These are phyloP conservation scores for Xylona heveae DNA, from an alignment of 495 filamentous ascomycete species.

Conservation along the genomic window DNA sequence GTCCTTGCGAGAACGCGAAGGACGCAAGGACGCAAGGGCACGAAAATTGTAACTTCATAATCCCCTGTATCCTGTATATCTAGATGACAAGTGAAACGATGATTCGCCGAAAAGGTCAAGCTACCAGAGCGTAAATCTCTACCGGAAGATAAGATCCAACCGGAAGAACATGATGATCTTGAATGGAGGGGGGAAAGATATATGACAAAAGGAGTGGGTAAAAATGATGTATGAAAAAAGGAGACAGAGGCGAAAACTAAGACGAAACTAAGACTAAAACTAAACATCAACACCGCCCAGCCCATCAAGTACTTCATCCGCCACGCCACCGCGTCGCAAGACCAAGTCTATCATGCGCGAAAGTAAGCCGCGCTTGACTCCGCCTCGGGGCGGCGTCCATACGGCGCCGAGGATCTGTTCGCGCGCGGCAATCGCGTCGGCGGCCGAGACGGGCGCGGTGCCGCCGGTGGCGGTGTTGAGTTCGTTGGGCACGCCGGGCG, in stretches of 20 bases:
- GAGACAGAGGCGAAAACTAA: too few species aligned
- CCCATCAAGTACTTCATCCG: constrained; percentile 4
- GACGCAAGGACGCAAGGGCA: too few species aligned
- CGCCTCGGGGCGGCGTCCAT: constrained; percentile 5
- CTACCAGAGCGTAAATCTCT: too few species aligned
- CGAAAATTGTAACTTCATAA: too few species aligned
- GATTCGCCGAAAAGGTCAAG: too few species aligned
- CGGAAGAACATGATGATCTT: not conserved
- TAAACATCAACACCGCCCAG: constrained; percentile 4
- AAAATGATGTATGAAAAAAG: not conserved
- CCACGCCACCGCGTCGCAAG: constrained; percentile 4
- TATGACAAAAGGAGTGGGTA: not conserved
- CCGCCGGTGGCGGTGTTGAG: constrained; percentile 40
- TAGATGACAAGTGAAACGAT: too few species aligned
- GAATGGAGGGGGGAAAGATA: not conserved
- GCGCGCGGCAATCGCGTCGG: not conserved
- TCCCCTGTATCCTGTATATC: too few species aligned
- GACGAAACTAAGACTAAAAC: too few species aligned
- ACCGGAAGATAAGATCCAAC: not conserved
- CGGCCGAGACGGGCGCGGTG: constrained; percentile 16
- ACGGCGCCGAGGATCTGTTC: not conserved
- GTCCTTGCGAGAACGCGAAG: too few species aligned
- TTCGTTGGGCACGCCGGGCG: constrained; percentile 45
- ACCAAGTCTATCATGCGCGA: constrained; percentile 3
- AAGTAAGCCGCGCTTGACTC: constrained; percentile 4